Percentiles rank a stretch among this genome's conserved stretches.
Evolutionary conservation across 768 basidiomycete genomes (phyloP).

Genomic region (Mycena kentingensis): DNA sequence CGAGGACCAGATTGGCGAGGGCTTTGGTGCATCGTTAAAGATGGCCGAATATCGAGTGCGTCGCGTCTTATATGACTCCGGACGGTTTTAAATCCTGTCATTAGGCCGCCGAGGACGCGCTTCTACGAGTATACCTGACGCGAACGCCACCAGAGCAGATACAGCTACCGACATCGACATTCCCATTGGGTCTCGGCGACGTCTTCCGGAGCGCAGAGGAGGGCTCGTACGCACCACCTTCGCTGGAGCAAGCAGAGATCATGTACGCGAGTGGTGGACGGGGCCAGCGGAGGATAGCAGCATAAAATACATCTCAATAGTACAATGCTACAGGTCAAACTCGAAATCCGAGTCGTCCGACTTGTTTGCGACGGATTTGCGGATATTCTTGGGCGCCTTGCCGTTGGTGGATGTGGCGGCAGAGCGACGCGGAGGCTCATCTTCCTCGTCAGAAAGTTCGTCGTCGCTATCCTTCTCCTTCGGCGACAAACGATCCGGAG

Average conservation of each 20-base stretch:
- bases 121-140: constrained; percentile 82
- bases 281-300: constrained; percentile 33
- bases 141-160: constrained; percentile 68
- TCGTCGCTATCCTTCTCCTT: constrained; percentile 20
- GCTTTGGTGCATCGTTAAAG: constrained; percentile 86
- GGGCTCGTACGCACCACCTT: constrained; percentile 52
- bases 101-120: constrained; percentile 84
- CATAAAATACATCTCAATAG: constrained; percentile 11
- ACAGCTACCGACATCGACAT: constrained; percentile 74
- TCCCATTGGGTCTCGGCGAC: constrained; percentile 56
- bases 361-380: constrained; percentile 37
- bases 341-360: constrained; percentile 81
- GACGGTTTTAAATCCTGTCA: constrained; percentile 3
- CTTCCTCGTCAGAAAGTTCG: constrained; percentile 32
- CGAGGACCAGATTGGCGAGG: constrained; percentile 85
- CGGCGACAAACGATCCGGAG: constrained; percentile 47
- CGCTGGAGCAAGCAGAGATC: constrained; percentile 63
- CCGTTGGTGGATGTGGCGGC: constrained; percentile 58
- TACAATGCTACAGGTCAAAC: constrained; percentile 55
- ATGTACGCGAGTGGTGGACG: constrained; percentile 70
- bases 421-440: constrained; percentile 59
- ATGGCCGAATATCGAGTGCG: constrained; percentile 94
- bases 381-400: constrained; percentile 25
- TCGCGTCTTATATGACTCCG: constrained; percentile 12
- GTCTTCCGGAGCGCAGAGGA: constrained; percentile 52